Base-by-base conservation (phyloP, 179 eudicot genomes). In the Silene noctiflora region DNA sequence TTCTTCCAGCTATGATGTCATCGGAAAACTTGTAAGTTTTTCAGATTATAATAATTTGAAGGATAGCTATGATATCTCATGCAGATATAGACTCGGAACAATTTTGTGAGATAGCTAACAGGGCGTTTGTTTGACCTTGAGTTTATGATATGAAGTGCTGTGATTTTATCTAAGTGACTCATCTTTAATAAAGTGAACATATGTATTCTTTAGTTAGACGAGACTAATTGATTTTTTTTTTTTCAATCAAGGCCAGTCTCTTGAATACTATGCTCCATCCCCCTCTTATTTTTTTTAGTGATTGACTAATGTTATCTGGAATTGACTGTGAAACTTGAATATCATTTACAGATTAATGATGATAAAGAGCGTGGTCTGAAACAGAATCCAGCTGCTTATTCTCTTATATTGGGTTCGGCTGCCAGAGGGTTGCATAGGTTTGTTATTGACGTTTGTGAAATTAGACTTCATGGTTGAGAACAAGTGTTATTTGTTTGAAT, bases 401-500 rank as follows among this genome's bases (percentile, higher is more conserved):
- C 85, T 65, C 88, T 85, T 71, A 64, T 81, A 25, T 74, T 93
- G 78, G 84, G 79, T 75, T 84, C 90, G 75, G 95, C 92, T 58
- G 82, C 86, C 35, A 89, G 97, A 84, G 99, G 94, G 24, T 83
- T 93, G 70, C 82, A 89, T 83, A 91, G 99, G 99, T 95, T 69
- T 84, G 86, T 81, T 64, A 71, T 80, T 77, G 71, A 1, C 46
- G 25, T 67, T 74, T 76, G 14, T 61, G 51, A 51, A 44, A 13
- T 56, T 53, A 7, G 8, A 14, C 62, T 9, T 69, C 73, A 60
- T 73, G 72, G 46, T 79, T 55, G 20, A 51, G 65, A 29, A 53
- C 25, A 13, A 24, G 17, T 39, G 63, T 14, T 2, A 17, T 48
- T 48, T 48, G 55, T 48, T 48, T 13, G 55, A 48, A 48, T 48